Evolutionary conservation across 78 protist species (phyloP).

Genomic region (Speleostelium caveatum): DNA sequence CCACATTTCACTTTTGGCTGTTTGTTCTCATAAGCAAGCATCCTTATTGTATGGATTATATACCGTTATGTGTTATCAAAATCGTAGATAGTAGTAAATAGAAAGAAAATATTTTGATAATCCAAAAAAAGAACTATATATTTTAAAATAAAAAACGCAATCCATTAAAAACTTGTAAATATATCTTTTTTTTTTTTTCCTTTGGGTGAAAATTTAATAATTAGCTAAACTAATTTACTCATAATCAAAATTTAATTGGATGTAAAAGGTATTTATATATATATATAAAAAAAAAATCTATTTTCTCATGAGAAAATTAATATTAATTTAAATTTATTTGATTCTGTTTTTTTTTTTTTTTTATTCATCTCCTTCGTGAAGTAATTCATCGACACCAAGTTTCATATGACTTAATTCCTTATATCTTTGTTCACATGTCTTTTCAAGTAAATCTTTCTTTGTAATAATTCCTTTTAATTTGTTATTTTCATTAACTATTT

Average conservation of each 20-base stretch:
- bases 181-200: too few species aligned
- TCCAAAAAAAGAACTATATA: too few species aligned
- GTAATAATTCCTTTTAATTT: constrained; percentile 70
- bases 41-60: constrained; percentile 73
- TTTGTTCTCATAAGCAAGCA: constrained; percentile 83
- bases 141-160: too few species aligned
- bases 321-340: background rate
- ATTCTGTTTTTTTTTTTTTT: background rate
- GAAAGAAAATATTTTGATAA: too few species aligned
- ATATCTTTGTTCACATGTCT: constrained; percentile 77
- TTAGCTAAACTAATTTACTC: too few species aligned
- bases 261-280: too few species aligned
- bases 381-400: constrained; percentile 39
- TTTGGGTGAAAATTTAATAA: too few species aligned
- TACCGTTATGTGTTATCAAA: constrained; percentile 78
- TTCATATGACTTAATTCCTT: constrained; percentile 40
- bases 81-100: constrained; percentile 76
- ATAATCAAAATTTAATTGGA: too few species aligned
- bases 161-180: too few species aligned
- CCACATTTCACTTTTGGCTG: constrained; percentile 79
- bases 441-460: constrained; percentile 62
- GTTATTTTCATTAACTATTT: constrained; percentile 52
- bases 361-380: constrained; percentile 24
- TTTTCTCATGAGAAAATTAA: too few species aligned
- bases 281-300: too few species aligned